These are phyloP conservation scores for Glarea lozoyensis DNA, from an alignment of 495 filamentous ascomycete genomes.

Conservation along the genomic window DNA sequence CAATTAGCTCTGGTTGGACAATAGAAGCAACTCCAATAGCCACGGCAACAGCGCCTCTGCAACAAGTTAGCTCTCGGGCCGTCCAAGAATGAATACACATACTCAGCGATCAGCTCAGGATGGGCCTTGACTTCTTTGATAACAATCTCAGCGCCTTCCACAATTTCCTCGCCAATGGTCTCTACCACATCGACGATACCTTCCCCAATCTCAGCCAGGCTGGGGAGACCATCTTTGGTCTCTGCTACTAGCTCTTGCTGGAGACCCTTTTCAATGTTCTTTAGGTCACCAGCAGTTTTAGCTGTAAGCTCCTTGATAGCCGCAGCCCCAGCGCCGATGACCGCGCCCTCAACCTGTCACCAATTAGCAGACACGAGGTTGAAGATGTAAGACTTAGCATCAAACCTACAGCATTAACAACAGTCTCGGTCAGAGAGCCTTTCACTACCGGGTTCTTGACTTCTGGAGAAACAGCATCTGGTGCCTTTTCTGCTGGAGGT, in stretches of 20 bases:
- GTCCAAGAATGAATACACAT: not conserved
- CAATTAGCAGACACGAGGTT: no score
- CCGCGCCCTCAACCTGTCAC: slow-evolving; percentile 3
- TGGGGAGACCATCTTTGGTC: slow-evolving; percentile 1
- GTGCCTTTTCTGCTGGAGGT: no score
- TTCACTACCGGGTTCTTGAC: no score
- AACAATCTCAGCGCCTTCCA: slow-evolving; percentile 5
- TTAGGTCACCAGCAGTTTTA: slow-evolving; percentile 1
- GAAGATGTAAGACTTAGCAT: no score
- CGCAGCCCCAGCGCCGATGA: not conserved
- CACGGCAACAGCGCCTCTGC: slow-evolving; percentile 9
- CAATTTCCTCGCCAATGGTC: slow-evolving; percentile 6
- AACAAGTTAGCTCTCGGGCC: not conserved
- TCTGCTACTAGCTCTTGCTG: not conserved
- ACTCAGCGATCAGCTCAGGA: slow-evolving; percentile 18
- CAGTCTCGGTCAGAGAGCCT: no score
- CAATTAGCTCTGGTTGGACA: slow-evolving; percentile 33
- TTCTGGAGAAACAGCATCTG: no score
- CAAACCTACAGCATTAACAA: no score
- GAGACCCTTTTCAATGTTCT: slow-evolving; percentile 1
- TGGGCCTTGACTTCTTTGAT: slow-evolving; percentile 6
- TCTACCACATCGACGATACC: not conserved
- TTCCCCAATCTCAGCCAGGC: slow-evolving; percentile 3
- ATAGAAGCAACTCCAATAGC: slow-evolving; percentile 13
- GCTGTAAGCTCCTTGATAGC: not conserved